Percentiles rank a stretch among this genome's conserved stretches.
Conservation (phyloP, 2,329 filamentous ascomycete species). For the Diaporthe destruens region DNA sequence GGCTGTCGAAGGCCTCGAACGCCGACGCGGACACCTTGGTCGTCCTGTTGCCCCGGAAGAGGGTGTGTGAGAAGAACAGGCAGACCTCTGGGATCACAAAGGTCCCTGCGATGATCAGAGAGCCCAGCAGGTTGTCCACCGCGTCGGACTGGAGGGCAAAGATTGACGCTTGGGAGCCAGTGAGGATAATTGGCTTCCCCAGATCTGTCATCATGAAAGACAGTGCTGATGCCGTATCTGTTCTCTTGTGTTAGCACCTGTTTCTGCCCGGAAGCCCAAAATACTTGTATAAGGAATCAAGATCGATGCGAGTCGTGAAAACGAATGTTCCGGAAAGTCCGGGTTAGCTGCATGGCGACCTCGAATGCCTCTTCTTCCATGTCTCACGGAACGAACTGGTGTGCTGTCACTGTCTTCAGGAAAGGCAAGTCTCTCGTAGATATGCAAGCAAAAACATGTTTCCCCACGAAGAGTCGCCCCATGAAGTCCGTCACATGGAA, state of each 20-base stretch:
- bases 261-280: not conserved
- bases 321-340: not conserved
- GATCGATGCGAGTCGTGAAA: not conserved
- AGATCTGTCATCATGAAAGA: constrained; percentile 95
- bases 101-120: constrained; percentile 89
- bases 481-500: not conserved
- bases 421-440: not conserved
- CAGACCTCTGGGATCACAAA: constrained; percentile 95
- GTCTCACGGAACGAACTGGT: too few relatives aligned
- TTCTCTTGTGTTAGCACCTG: not conserved
- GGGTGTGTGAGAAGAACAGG: constrained; percentile 91
- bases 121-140: constrained; percentile 89
- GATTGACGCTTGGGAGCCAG: constrained; percentile 86
- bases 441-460: not conserved
- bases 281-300: not conserved
- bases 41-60: constrained; percentile 89
- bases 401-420: not conserved
- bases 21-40: constrained; percentile 90
- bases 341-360: not conserved
- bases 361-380: not conserved
- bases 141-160: constrained; percentile 92
- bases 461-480: not conserved
- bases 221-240: constrained; percentile 84
- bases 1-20: constrained; percentile 88
- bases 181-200: constrained; percentile 91